phyloP scores from a whole-genome alignment of 768 basidiomycete genomes.

The Lanmaoa rubissima region DNA sequence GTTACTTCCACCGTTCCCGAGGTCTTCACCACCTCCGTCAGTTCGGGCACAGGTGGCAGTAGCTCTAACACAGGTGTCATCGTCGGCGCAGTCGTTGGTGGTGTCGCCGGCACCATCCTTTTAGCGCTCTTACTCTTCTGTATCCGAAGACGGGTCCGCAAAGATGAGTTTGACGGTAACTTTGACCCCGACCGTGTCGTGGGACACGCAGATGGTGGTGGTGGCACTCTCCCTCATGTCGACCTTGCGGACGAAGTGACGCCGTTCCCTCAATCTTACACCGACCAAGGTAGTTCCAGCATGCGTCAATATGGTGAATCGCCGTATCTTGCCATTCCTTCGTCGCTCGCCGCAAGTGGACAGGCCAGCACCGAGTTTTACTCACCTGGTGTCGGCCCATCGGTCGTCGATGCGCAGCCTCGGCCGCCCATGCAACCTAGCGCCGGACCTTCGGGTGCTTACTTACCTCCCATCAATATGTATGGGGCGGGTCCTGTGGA shows the following conservation, averaged over 20 bases:
- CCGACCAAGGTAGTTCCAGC: constrained; percentile 6
- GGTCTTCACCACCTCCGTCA: constrained; percentile 14
- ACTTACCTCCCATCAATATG: constrained; percentile 5
- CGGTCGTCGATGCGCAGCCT: constrained; percentile 7
- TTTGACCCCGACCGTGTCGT: constrained; percentile 48
- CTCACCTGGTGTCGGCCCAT: neutral
- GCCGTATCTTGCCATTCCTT: constrained; percentile 1
- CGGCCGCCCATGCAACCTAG: constrained; percentile 3
- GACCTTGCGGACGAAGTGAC: constrained; percentile 31
- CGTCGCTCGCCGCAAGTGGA: neutral
- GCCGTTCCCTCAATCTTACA: constrained; percentile 17
- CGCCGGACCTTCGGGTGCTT: neutral
- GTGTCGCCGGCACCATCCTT: constrained; percentile 31
- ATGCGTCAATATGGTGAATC: constrained; percentile 27
- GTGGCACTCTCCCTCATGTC: constrained; percentile 27
- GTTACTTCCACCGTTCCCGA: constrained; percentile 20
- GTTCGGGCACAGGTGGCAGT: neutral
- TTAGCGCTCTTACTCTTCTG: constrained; percentile 32
- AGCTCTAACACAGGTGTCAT: constrained; percentile 40
- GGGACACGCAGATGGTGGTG: constrained; percentile 21
- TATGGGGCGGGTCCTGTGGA: constrained; percentile 16
- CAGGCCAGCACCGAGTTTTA: constrained; percentile 12
- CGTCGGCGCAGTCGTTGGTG: constrained; percentile 55
- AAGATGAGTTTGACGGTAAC: constrained; percentile 48
- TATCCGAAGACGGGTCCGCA: constrained; percentile 22